Evolutionary conservation across 108 stramenopile species (phyloP), one percentile per base, ranked within the genome.

Genomic region (Chaetoceros tenuissimus): DNA sequence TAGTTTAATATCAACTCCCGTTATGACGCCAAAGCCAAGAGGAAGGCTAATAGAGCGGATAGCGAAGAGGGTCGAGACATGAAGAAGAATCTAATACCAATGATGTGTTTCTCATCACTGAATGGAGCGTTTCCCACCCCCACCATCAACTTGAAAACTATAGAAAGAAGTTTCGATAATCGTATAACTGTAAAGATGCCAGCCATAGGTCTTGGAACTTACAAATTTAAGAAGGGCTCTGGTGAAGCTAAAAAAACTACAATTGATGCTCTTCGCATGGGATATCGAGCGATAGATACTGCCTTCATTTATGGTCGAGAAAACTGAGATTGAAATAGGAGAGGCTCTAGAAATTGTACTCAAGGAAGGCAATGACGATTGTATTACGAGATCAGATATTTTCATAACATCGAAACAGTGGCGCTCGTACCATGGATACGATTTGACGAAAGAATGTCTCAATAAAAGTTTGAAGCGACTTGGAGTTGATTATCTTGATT

Each of bases 401-500:
- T 82, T 85, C 46, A 47, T 91, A 3, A 83, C 72, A 10, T 84
- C 82, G 17, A 91, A 91, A 55, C 84, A 87, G 49, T 91, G 89
- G 88, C 64, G 89, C 44, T 78, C 71, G 19, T 84, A 85, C 67
- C 87, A 87, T 59, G 85, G 84, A 30, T 86, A 87, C 57, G 79
- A 84, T 8, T 31, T 31, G 24, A 69, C 83, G 29, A 49, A 58
- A 46, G 30, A 84, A 69, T 91, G 89, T 60, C 50, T 91, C 19
- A 43, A 67, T 24, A 53, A 73, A 22, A 80, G 78, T 48, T 68
- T 91, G 26, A 57, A 75, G 30, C 60, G 89, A 62, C 52, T 91
- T 19, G 55, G 70, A 23, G 3, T 74, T 53, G 73, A 78, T 22
- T 74, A 82, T 51, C 60, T 87, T 43, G 85, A 87, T 63, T 52